Conservation (phyloP, 495 filamentous ascomycete genomes). For the Beverwykella pulmonaria region DNA sequence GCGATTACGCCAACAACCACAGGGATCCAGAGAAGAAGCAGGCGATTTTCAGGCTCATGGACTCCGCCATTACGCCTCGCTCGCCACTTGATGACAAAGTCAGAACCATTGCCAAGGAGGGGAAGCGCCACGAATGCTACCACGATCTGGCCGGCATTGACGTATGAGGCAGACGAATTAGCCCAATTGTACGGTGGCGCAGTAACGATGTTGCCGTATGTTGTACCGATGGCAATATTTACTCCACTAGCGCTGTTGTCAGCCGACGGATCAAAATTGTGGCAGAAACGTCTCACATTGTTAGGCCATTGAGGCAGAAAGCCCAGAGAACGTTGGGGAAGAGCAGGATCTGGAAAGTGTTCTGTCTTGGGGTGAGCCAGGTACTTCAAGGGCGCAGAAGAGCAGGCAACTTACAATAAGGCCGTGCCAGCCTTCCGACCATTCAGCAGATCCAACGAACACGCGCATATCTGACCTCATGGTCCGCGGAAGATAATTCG, state of each 20-base stretch:
- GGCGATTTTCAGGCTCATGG: constrained; percentile 34
- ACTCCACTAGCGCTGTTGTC: constrained; percentile 28
- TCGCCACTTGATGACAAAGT: constrained; percentile 27
- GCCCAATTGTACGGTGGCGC: constrained; percentile 46
- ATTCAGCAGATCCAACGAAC: constrained; percentile 17
- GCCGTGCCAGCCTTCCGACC: constrained; percentile 17
- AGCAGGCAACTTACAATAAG: constrained; percentile 5
- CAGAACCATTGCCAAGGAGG: constrained; percentile 43
- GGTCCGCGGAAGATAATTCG: constrained; percentile 19
- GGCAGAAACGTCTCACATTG: constrained; percentile 22
- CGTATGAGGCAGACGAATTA: constrained; percentile 42
- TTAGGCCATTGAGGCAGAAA: constrained; percentile 46
- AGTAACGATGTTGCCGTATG: constrained; percentile 46
- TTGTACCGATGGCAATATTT: constrained; percentile 48
- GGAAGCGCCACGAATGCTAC: constrained; percentile 45
- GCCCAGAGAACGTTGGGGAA: constrained; percentile 52
- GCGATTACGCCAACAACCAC: constrained; percentile 44
- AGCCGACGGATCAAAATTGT: background rate
- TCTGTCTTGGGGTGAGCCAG: background rate
- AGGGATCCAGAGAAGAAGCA: constrained; percentile 45
- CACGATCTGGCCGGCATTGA: constrained; percentile 46
- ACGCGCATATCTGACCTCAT: constrained; percentile 25
- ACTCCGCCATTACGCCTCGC: constrained; percentile 27
- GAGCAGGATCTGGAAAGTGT: constrained; percentile 40
- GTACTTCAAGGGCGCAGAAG: background rate